Evolutionary conservation across 2,329 filamentous ascomycete genomes (phyloP), one percentile per base, ranked within the genome.

Genomic region (Talaromyces amestolkiae): DNA sequence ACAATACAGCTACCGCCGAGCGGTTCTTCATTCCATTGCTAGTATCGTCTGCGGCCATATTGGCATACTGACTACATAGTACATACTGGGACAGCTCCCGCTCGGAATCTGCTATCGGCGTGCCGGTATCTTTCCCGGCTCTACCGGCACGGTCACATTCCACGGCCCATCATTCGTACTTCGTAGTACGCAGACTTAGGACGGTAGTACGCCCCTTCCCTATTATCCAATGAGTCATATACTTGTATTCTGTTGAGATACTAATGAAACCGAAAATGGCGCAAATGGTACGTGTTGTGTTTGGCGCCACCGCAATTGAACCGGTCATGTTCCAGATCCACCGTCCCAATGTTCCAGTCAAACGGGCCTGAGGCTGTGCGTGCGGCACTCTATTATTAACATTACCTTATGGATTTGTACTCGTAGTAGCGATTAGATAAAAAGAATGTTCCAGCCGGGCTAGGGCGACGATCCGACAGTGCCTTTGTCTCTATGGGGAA

Each of bases 381-480:
- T 31, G 47, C 31, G 33, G 11, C n/a, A 31, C 41, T 61, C 61
- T 63, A 63, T 58, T 63, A 63, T 63, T 58, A 54, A 37, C 24
- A 63, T 63, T 56, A 63, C 61, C 49, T 43, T 31, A 63, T 53
- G 45, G 17, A 58, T 45, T 41, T 33, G 27, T 24, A 15, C 35
- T 39, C 22, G 35, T 43, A n/a, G 61, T 39, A 33, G 33, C 39
- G 53, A 39, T 56, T 37, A 56, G 15, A 49, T 31, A 24, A 58
- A 39, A 39, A 31, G 63, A 65, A 13, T 58, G 58, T 61, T 65
- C 64, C 51, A 62, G 64, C 41, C 37, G 49, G 56, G 15, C 24
- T 61, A 39, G 64, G 58, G 49, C 58, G 58, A 47, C 64, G 64
- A 65, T 65, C 64, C 41, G 37, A n/a, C 33, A 8, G 17, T 8